phyloP scores from a whole-genome alignment of 352 stramenopile species.

The Aphanomyces invadans region DNA sequence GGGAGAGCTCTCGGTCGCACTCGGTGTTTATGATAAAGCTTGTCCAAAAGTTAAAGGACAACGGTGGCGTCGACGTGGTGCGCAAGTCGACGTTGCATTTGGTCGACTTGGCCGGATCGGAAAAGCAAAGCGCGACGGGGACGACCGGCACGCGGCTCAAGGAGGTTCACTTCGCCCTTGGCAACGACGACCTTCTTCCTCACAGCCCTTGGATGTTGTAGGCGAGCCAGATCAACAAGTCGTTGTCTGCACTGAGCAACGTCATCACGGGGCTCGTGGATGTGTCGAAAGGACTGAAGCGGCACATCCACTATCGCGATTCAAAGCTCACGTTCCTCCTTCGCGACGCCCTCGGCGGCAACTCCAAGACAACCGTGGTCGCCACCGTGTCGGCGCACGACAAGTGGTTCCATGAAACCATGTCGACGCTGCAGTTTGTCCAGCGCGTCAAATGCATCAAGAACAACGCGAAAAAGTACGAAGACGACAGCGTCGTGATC shows the following conservation, averaged over 20 bases:
- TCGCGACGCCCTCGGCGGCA: slow-evolving; percentile 72
- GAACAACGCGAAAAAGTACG: slow-evolving; percentile 81
- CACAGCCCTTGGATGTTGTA: too few species aligned
- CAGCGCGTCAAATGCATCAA: slow-evolving; percentile 86
- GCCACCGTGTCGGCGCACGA: slow-evolving; percentile 71
- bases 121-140: slow-evolving; percentile 77
- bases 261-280: slow-evolving; percentile 86
- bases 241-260: slow-evolving; percentile 77
- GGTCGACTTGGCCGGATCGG: slow-evolving; percentile 83
- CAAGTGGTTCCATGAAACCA: slow-evolving; percentile 77
- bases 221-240: slow-evolving; percentile 86
- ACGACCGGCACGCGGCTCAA: slow-evolving; percentile 80
- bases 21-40: slow-evolving; percentile 96
- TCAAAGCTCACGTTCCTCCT: slow-evolving; percentile 81
- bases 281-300: slow-evolving; percentile 66
- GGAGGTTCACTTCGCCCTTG: slow-evolving; percentile 31
- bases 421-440: slow-evolving; percentile 84
- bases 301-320: slow-evolving; percentile 80
- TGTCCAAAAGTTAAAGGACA: slow-evolving; percentile 64
- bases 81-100: slow-evolving; percentile 70
- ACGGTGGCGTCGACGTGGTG: slow-evolving; percentile 49
- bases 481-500: slow-evolving; percentile 34
- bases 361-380: slow-evolving; percentile 81
- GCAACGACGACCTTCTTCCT: too few species aligned
- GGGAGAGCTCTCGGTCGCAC: slow-evolving; percentile 92